phyloP scores from a whole-genome alignment of 768 basidiomycete species.

The Rhodotorula diobovata region DNA sequence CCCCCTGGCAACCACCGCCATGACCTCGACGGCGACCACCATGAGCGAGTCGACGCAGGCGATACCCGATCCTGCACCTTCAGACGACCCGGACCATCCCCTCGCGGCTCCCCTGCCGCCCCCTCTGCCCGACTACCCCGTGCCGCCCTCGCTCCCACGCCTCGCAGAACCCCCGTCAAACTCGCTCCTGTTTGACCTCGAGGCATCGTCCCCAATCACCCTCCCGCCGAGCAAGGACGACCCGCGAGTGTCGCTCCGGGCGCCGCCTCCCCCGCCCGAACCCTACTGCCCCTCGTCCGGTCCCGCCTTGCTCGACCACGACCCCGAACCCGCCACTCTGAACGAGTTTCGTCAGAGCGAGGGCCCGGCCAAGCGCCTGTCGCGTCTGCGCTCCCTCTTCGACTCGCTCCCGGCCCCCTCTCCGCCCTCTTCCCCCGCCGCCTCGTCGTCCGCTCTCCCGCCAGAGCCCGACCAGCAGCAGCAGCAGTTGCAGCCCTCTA shows the following conservation, averaged over 20 bases:
- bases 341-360: conserved; percentile 63
- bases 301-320: not conserved
- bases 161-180: conserved; percentile 7
- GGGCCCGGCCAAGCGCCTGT: conserved; percentile 60
- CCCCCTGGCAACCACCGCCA: no score
- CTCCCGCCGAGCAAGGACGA: not conserved
- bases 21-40: not conserved
- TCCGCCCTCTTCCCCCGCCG: not conserved
- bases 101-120: not conserved
- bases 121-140: not conserved
- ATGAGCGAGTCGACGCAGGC: not conserved
- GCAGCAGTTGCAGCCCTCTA: not conserved
- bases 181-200: conserved; percentile 9
- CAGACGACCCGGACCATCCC: not conserved
- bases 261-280: not conserved
- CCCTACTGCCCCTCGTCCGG: not conserved
- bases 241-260: conserved; percentile 27
- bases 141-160: not conserved
- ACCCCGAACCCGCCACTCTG: conserved; percentile 49
- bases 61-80: not conserved
- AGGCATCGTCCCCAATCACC: not conserved
- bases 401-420: conserved; percentile 51
- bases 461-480: not conserved
- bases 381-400: conserved; percentile 63
- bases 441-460: conserved; percentile 20